These are phyloP conservation scores for Herpetospermum pedunculosum DNA, from an alignment of 306 rosid genomes.

Conservation along the genomic window DNA sequence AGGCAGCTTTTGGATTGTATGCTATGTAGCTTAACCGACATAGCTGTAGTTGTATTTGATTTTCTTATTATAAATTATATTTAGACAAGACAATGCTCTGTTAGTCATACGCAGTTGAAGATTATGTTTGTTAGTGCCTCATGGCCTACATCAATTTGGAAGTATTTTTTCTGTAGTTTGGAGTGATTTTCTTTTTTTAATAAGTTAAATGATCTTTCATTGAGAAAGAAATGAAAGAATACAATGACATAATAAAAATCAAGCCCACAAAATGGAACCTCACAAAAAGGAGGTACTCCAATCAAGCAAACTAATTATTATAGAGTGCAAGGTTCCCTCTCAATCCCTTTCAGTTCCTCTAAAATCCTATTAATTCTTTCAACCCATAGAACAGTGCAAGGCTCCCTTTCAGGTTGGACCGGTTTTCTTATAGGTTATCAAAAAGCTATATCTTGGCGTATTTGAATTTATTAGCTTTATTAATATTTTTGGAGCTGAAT, in stretches of 20 bases:
- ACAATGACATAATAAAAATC: too few species aligned
- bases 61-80: not conserved
- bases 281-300: too few species aligned
- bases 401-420: too few species aligned
- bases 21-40: not conserved
- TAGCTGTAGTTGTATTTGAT: not conserved
- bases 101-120: not conserved
- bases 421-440: not conserved
- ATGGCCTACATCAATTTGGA: not conserved
- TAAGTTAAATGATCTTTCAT: too few species aligned
- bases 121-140: not conserved
- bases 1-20: not conserved
- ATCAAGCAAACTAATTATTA: too few species aligned
- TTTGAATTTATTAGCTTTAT: not conserved
- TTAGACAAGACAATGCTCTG: not conserved
- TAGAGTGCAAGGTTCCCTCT: too few species aligned
- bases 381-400: too few species aligned
- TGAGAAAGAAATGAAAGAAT: too few species aligned
- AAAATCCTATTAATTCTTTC: too few species aligned
- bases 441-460: not conserved
- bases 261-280: too few species aligned
- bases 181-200: too few species aligned
- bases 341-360: too few species aligned
- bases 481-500: not conserved
- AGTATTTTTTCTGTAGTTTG: not conserved